phyloP scores from a whole-genome alignment of 1,139 yeast species.

The Saccharomycopsis crataegensis region DNA sequence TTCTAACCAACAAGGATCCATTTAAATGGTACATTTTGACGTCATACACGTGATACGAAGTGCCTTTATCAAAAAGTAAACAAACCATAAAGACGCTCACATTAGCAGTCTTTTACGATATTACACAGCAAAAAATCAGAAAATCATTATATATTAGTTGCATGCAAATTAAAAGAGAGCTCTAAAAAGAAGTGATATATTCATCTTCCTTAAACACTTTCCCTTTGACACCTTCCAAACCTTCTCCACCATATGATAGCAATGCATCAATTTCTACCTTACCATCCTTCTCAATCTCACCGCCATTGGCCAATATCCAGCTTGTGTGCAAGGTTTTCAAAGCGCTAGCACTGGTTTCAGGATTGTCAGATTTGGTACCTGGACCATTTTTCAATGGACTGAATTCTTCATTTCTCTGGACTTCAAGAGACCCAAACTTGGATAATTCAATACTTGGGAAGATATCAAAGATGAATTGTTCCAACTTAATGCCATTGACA shows the following conservation, averaged over 20 bases:
- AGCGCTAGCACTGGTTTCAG: conserved; percentile 69
- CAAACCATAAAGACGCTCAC: no score
- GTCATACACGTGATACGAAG: no score
- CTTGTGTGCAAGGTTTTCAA: conserved; percentile 62
- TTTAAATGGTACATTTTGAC: no score
- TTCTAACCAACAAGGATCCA: no score
- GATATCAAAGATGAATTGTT: conserved; percentile 95
- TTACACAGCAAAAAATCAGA: no score
- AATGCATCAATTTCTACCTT: conserved; percentile 73
- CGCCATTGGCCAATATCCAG: conserved; percentile 73
- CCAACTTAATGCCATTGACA: conserved; percentile 90
- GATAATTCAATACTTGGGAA: conserved; percentile 68
- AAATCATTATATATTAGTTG: no score
- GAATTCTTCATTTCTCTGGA: conserved; percentile 75
- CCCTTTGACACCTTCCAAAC: conserved; percentile 54
- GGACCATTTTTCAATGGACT: conserved; percentile 92
- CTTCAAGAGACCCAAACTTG: conserved; percentile 92
- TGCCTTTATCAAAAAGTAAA: no score
- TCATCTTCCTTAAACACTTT: conserved; percentile 39
- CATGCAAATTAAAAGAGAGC: no score
- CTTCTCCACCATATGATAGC: conserved; percentile 83
- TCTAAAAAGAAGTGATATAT: conserved; percentile 18
- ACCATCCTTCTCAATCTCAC: conserved; percentile 38
- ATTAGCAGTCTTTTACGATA: no score
- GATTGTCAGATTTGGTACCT: conserved; percentile 75